Base-by-base conservation (phyloP, 805 yeast species). In the Teunomyces aglyptinius region DNA sequence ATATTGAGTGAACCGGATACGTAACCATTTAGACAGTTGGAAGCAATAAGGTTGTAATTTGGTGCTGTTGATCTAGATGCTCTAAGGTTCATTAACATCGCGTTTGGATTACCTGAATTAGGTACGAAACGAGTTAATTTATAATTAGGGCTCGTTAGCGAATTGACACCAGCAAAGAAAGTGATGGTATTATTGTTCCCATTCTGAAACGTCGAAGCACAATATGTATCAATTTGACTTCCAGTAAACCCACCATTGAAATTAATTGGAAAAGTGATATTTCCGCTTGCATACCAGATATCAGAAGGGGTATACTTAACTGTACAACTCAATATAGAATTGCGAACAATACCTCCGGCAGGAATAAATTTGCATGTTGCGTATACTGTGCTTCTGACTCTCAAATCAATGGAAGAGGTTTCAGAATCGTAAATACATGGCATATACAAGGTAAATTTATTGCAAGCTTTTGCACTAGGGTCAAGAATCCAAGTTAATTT, bases 381-480 rank as follows among this genome's bases (percentile, higher is more conserved):
- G 42, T 49, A 56, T 2, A 38, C 40, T 4, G 38, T 41, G 1
- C 45, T 45, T 13, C 51, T 20, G 6, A 29, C 46, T 6, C 6
- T 20, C 38, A 49, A 43, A 28, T 44, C 33, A 6, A 45, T n/a
- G 11, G 49, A 43, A 12, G 43, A 13, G 4, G 57, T 42, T 2
- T 57, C 55, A 41, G 60, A 59, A 39, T 58, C 58, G 45, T 51
- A 62, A 10, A 58, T 64, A 49, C 64, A 55, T 3, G 68, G 68
- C 51, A 65, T 42, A 24, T 41, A 31, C 41, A 65, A 56, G 8
- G 54, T 46, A 32, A 65, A 64, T 5, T 63, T 61, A 45, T 64
- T 68, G 28, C 65, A 65, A 1, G 67, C 35, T 0, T 20, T 15
- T 2, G 51, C 52, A 5, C 46, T 3, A 15, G 57, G 55, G n/a